Evolutionary conservation across 2,329 filamentous ascomycete genomes (phyloP), one percentile per base, ranked within the genome.

Genomic region (Fusarium chlamydosporum): DNA sequence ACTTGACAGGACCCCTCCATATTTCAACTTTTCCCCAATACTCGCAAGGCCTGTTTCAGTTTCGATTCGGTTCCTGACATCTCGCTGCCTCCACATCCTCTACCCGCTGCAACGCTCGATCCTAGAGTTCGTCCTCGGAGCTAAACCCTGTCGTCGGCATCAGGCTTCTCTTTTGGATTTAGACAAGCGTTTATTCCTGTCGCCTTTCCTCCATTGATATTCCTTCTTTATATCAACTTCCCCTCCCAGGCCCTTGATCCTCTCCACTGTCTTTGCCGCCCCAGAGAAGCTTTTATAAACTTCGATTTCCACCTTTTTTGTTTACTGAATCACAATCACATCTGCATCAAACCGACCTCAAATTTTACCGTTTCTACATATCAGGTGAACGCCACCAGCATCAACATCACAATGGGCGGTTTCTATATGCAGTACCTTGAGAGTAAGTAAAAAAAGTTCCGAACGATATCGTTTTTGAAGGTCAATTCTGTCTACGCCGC

Each of bases 381-480:
- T 76, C 76, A 76, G 74, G 70, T 71, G 18, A 64, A 45, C 61
- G 26, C 34, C 56, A 62, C 29, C 64, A 60, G 26, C 62, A 63
- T 46, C 59, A 72, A 68, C 65, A 71, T 57, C 78, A 85, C 72
- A 67, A 90, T 90, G 88, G 84, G 83, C 73, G 88, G 88, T 69
- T 90, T 89, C 76, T 90, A 90, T 76, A 90, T 90, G 85, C 89
- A 91, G 75, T 92, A 92, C 78, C 83, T 92, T 70, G 88, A 91
- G 78, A 91, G 90, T 92, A 89, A 88, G 89, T 91, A 72, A 51
- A 64, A 54, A 70, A 71, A 56, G 55, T 52, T 64, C 54, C 52
- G 47, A 35, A 23, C n/a, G n/a, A 48, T 43, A 42, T 27, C 50
- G 18, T 65, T 68, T 37, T 63, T 54, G 27, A 45, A 38, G 45